phyloP scores from a whole-genome alignment of 371 early-diverging fungal species.

The Mucor piriformis region DNA sequence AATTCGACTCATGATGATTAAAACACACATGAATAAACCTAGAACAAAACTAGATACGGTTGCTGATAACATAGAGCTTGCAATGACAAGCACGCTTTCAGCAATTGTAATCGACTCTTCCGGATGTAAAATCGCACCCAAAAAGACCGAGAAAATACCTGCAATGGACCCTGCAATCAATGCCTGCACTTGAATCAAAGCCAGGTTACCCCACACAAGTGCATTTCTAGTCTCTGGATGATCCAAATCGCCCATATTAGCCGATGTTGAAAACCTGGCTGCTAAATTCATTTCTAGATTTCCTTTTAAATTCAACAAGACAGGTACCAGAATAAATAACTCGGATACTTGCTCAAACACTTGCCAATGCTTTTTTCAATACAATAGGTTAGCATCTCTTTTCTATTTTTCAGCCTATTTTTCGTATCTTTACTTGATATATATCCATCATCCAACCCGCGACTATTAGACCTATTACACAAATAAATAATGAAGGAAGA shows the following conservation, averaged over 20 bases:
- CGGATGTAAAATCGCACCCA: constrained; percentile 65
- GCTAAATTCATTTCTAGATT: constrained; percentile 91
- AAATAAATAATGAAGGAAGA: constrained; percentile 73
- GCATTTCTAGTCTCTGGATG: constrained; percentile 46
- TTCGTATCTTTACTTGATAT: constrained; percentile 58
- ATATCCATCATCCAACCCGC: constrained; percentile 79
- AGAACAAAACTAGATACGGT: constrained; percentile 73
- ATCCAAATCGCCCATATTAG: constrained; percentile 71
- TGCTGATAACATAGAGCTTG: constrained; percentile 75
- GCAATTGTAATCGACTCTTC: constrained; percentile 42
- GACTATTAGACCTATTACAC: constrained; percentile 71
- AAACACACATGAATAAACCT: constrained; percentile 73
- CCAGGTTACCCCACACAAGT: constrained; percentile 70
- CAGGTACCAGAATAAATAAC: constrained; percentile 84
- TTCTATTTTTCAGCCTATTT: background rate
- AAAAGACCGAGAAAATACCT: constrained; percentile 65
- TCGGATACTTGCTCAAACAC: constrained; percentile 75
- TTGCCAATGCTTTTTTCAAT: constrained; percentile 60
- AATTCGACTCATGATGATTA: constrained; percentile 69
- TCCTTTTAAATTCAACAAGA: constrained; percentile 85
- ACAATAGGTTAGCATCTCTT: background rate
- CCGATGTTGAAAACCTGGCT: constrained; percentile 80
- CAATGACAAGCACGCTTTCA: constrained; percentile 69
- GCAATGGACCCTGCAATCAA: constrained; percentile 71
- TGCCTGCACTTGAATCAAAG: constrained; percentile 75